Percentiles rank a stretch among this genome's conserved stretches.
These are phyloP conservation scores for Fusarium devonianum DNA, from an alignment of 2,329 filamentous ascomycete species.

Conservation along the genomic window DNA sequence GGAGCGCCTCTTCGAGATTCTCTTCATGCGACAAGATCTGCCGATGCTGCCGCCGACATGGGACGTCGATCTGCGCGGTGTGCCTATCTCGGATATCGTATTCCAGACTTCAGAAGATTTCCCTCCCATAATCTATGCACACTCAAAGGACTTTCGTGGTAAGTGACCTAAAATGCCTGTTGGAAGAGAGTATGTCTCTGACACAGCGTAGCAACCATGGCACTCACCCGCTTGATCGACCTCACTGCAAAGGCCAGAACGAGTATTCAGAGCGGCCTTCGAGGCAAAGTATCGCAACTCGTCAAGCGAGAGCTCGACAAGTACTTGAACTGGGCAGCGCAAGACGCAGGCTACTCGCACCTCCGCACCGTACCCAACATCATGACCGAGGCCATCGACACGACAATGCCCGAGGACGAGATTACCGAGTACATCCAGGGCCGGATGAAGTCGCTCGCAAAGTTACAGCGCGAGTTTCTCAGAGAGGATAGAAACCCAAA, in stretches of 20 bases:
- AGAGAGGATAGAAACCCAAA: conserved; percentile 37
- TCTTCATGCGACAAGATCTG: conserved; percentile 52
- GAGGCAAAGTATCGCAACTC: conserved; percentile 42
- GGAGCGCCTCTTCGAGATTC: conserved; percentile 51
- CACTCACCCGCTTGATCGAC: conserved; percentile 50
- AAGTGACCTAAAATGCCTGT: not conserved
- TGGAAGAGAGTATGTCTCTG: conserved; percentile 14
- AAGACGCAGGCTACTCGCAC: conserved; percentile 49
- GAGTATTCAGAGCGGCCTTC: conserved; percentile 46
- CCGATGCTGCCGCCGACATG: conserved; percentile 52
- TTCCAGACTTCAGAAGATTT: conserved; percentile 45
- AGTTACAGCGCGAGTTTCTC: conserved; percentile 48
- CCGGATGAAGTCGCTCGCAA: conserved; percentile 47
- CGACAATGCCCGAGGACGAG: conserved; percentile 35
- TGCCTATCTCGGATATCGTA: conserved; percentile 49
- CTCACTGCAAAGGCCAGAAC: conserved; percentile 48
- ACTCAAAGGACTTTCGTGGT: conserved; percentile 49
- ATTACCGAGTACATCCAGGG: conserved; percentile 48
- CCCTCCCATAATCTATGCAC: conserved; percentile 50
- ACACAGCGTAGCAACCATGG: conserved; percentile 47
- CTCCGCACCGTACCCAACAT: conserved; percentile 50
- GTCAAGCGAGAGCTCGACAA: conserved; percentile 47
- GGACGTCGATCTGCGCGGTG: conserved; percentile 50
- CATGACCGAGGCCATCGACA: conserved; percentile 48
- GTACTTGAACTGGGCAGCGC: conserved; percentile 52